Evolutionary conservation across 371 early-diverging fungal species (phyloP), one percentile per base, ranked within the genome.

Genomic region (Rhizomucor pusillus): DNA sequence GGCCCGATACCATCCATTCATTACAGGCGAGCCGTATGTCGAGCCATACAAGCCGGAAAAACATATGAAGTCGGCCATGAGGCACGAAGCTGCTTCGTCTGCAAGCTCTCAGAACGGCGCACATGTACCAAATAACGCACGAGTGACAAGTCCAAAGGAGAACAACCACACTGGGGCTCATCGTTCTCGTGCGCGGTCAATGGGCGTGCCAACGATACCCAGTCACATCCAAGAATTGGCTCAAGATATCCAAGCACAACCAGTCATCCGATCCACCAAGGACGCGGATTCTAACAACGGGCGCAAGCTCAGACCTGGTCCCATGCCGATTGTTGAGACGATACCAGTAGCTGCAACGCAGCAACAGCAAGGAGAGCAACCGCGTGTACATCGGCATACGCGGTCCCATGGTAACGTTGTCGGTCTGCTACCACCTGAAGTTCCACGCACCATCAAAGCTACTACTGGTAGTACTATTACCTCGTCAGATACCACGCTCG

Each of bases 1-100:
- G 59, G 97, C 98, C 5, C 73, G 84, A 13, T 70, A 88, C 57
- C 99, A 98, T 58, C 99, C 98, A 1, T 97, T 98, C 61, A 87
- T 97, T 49, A 95, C 95, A 0, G 93, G 93, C 10, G 88, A 92
- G 52, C 77, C 77, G n/a, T 91, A 82, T 37, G 68, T 66, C 6
- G 86, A 83, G 1, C 73, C 77, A 14, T 86, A 81, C 49, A 55
- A 74, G 11, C 85, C 87, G 4, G 66, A 69, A n/a, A 29, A 16
- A 10, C 57, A 66, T 16, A 57, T 60, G 41, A 57, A 60, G 36
- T 20, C 4, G 7, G 57, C 57, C 35, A 50, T 57, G 35, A 41
- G 50, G 35, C 34, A 20, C 20, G 41, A 33, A 40, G 47, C 20
- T 22, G 47, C 7, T 2, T n/a, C n/a, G n/a, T 14, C 3, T 1